Base-by-base conservation (phyloP, 164 flowering plant genomes). In the Liriodendron chinense region DNA sequence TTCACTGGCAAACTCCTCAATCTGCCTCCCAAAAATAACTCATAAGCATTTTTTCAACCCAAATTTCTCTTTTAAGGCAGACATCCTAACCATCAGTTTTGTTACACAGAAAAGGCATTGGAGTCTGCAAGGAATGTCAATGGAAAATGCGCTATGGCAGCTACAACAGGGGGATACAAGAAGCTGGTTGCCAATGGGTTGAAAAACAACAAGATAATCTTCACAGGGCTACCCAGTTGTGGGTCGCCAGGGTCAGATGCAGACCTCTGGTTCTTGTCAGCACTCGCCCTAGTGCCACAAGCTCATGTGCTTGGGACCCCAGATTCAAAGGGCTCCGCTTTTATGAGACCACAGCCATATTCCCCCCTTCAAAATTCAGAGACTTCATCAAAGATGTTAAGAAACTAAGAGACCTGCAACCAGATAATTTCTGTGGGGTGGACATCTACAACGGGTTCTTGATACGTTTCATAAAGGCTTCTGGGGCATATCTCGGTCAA, bases 281-380 rank as follows among this genome's bases (percentile, higher is more conserved):
- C 85, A 93, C 81, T 86, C 97, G 7, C 50, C 91, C 76, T 2
- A 72, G 75, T 59, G 80, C 64, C 5, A 80, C 66, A 20, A 70
- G 61, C 66, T 50, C 92, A 0, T 94, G 97, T 68, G 87, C 95
- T 6, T 94, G 98, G 98, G 97, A 94, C 77, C 96, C 98, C 53
- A 85, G 94, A 78, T 86, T 86, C 76, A 75, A 89, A 13, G 98
- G 96, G 7, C 87, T 91, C n/a, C 88, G 85, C 84, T 94, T 94
- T 78, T 92, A 88, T 65, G 97, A 94, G 74, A 80, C 91, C 6
- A 92, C 98, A 0, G 92, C 96, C 21, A 88, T 90, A 65, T 90
- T 94, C 68, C 82, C 90, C 0, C 82, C 89, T 8, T 7, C 84
- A 1, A 87, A 79, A 56, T 91, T 92, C 56, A 72, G 75, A 12